These are phyloP conservation scores for Spizellomyces sp. DNA, from an alignment of 192 early-diverging fungal genomes.

Conservation along the genomic window DNA sequence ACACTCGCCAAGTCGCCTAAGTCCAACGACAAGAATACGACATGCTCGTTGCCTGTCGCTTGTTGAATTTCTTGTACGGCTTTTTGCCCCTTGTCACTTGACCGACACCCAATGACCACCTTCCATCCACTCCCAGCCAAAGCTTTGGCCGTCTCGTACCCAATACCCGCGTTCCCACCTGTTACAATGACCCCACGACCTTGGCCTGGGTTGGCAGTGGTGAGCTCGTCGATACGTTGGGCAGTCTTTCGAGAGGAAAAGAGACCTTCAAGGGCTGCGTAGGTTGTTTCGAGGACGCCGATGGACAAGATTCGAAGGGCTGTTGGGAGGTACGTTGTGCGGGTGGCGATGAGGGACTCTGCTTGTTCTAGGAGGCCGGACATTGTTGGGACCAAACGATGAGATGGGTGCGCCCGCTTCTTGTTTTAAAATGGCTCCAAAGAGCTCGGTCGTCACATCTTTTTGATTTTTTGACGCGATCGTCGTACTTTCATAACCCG, in stretches of 20 bases:
- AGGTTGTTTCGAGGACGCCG: neutral
- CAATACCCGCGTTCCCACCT: conserved; percentile 33
- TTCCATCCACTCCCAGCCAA: conserved; percentile 10
- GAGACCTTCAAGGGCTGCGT: neutral
- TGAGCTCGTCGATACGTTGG: neutral
- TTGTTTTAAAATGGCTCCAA: too few relatives aligned
- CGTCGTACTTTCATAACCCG: too few relatives aligned
- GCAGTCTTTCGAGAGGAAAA: conserved; percentile 2
- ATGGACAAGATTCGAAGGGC: neutral
- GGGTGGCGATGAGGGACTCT: neutral
- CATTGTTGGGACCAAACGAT: neutral
- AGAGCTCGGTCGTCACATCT: too few relatives aligned
- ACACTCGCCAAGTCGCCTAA: conserved; percentile 34
- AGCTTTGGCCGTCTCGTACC: conserved; percentile 11
- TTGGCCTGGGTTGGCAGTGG: neutral
- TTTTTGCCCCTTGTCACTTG: conserved; percentile 22
- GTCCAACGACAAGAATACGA: conserved; percentile 38
- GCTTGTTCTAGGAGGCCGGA: neutral
- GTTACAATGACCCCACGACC: conserved; percentile 32
- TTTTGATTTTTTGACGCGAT: too few relatives aligned
- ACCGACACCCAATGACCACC: conserved; percentile 27
- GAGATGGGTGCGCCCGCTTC: too few relatives aligned
- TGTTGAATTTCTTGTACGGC: conserved; percentile 35
- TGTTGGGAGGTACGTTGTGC: neutral
- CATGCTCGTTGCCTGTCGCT: conserved; percentile 23